These are phyloP conservation scores for Luzula sylvatica DNA, from an alignment of 176 grass and related monocot species.

Conservation along the genomic window DNA sequence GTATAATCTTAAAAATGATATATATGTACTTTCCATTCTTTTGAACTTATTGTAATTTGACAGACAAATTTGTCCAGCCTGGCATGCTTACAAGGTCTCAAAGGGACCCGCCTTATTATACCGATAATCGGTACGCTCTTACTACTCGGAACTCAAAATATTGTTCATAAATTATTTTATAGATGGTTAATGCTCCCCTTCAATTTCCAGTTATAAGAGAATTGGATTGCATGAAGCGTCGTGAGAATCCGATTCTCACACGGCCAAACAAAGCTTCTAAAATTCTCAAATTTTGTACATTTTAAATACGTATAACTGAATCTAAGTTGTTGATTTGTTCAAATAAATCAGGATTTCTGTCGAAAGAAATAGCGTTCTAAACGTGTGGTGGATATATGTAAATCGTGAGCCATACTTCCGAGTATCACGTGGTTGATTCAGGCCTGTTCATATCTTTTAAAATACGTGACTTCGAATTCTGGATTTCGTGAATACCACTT, in stretches of 20 bases:
- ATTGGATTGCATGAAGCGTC: slow-evolving; percentile 62
- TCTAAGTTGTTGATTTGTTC: neutral
- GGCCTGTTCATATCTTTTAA: too few relatives aligned
- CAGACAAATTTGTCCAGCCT: too few relatives aligned
- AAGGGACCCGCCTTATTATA: slow-evolving; percentile 66
- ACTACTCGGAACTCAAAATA: neutral
- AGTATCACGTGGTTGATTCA: slow-evolving; percentile 64
- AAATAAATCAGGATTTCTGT: slow-evolving; percentile 7
- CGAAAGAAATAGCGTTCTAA: slow-evolving; percentile 29
- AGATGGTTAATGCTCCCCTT: neutral
- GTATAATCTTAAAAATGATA: too few relatives aligned
- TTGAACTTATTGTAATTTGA: too few relatives aligned
- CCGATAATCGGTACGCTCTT: slow-evolving; percentile 66
- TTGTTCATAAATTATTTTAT: neutral
- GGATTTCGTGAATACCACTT: too few relatives aligned
- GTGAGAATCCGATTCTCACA: slow-evolving; percentile 52
- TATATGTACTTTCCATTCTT: too few relatives aligned
- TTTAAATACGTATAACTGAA: too few relatives aligned
- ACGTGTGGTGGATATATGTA: slow-evolving; percentile 27
- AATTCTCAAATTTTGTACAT: slow-evolving; percentile 13
- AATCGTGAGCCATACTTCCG: slow-evolving; percentile 42
- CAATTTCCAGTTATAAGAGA: slow-evolving; percentile 97
- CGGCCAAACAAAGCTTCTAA: slow-evolving; percentile 55
- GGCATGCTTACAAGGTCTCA: slow-evolving; percentile 67
- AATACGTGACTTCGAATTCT: too few relatives aligned